Base-by-base conservation (phyloP, 768 basidiomycete species). In the Leccinum disarticulatum region DNA sequence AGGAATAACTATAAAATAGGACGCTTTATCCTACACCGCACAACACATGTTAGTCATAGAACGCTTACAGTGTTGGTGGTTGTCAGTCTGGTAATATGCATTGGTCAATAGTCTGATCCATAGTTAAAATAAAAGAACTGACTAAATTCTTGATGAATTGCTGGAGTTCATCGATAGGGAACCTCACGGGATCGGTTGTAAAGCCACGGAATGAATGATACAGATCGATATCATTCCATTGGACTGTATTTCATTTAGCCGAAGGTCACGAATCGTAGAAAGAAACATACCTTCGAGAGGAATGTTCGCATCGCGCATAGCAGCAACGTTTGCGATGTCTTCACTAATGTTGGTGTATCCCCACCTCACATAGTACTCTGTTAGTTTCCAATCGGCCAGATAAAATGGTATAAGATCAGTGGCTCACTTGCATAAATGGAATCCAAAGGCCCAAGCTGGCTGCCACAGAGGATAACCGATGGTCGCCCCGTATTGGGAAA, bases 151-250 rank as follows among this genome's bases (percentile, higher is more conserved):
- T 66, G 46, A 86, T 87, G 66, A 87, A 87, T 50, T 68, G 66
- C 27, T 74, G 71, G 65, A 88, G 72, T 60, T 85, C 81, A 17
- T 81, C 77, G 15, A 68, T 74, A 6, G 87, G 84, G 76, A 83
- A 90, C 48, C 76, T 80, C 30, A 83, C 80, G 13, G 87, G 87
- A 67, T 89, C 87, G 7, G 80, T 73, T 5, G 88, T 90, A 63
- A 89, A 88, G 70, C 87, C 88, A 15, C 88, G 79, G 36, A 80
- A 76, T 28, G 86, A 82, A 64, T 88, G 83, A 64, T 88, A 90
- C 55, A 90, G 61, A 72, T 90, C 88, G 60, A 90, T 87, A 63
- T 90, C 88, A 66, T 87, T 89, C 88, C 88, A 90, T 80, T 88
- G 88, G 48, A 84, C 87, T 87, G 19, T 28, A 13, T 19, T 0